phyloP scores from a whole-genome alignment of 164 flowering plant genomes.

The Chloranthus sessilifolius region DNA sequence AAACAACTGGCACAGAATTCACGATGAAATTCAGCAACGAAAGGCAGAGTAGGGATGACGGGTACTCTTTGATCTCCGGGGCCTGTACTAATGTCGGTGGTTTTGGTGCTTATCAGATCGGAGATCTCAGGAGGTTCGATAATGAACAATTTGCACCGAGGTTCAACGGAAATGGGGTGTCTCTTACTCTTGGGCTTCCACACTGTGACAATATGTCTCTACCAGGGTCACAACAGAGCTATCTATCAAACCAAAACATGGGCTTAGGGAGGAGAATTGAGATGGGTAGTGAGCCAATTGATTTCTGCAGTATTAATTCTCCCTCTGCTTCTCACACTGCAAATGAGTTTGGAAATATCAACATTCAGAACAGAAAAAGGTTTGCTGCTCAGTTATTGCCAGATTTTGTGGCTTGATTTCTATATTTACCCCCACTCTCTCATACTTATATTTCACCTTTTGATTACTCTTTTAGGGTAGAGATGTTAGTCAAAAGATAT shows the following conservation, averaged over 20 bases:
- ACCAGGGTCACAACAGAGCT: slow-evolving; percentile 52
- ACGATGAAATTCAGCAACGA: slow-evolving; percentile 48
- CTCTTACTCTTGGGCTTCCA: slow-evolving; percentile 86
- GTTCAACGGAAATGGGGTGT: slow-evolving; percentile 70
- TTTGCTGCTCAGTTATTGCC: slow-evolving; percentile 75
- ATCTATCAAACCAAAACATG: slow-evolving; percentile 57
- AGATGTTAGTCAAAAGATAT: no score
- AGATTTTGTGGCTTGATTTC: slow-evolving; percentile 77
- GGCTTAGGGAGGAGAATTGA: slow-evolving; percentile 62
- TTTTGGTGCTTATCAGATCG: slow-evolving; percentile 66
- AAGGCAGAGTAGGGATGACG: slow-evolving; percentile 45
- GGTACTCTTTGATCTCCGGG: slow-evolving; percentile 36
- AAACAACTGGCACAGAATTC: slow-evolving; percentile 24
- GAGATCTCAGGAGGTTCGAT: slow-evolving; percentile 63
- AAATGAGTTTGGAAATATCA: slow-evolving; percentile 45
- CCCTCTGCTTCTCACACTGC: slow-evolving; percentile 42
- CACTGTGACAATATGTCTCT: slow-evolving; percentile 67
- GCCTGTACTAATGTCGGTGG: slow-evolving; percentile 41
- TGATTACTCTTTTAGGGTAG: no score
- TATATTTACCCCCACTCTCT: no score
- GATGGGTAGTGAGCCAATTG: slow-evolving; percentile 32
- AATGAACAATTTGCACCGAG: slow-evolving; percentile 54
- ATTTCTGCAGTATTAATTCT: slow-evolving; percentile 43
- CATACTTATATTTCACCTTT: no score
- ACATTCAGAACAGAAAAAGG: slow-evolving; percentile 62